Percentiles rank a stretch among this genome's conserved stretches.
phyloP scores from a whole-genome alignment of 257 asterid species.

The Ligustrum vulgare region DNA sequence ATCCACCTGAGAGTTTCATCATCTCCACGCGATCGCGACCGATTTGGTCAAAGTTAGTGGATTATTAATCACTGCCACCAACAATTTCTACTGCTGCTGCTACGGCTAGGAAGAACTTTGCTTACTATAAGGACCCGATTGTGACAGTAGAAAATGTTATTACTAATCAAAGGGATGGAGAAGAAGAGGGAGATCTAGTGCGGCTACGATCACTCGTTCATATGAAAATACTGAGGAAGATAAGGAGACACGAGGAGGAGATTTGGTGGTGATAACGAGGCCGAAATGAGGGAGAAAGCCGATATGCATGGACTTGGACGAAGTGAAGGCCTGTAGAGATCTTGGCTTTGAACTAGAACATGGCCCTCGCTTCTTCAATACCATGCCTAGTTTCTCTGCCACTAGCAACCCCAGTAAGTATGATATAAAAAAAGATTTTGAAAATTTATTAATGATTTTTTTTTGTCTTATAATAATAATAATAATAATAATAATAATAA shows the following conservation, averaged over 20 bases:
- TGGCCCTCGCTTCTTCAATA: not conserved
- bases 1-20: too few species aligned
- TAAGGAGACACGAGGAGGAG: not conserved
- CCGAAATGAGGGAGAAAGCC: conserved; percentile 17
- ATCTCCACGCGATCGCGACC: too few species aligned
- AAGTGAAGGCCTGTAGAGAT: conserved; percentile 20
- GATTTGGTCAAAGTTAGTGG: not conserved
- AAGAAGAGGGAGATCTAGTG: not conserved
- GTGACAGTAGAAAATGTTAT: too few species aligned
- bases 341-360: conserved; percentile 21
- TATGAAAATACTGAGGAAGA: not conserved
- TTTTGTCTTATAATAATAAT: too few species aligned
- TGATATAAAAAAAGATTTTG: not conserved
- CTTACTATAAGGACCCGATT: too few species aligned
- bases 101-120: too few species aligned
- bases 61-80: too few species aligned
- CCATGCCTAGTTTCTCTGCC: not conserved
- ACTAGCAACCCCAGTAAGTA: conserved; percentile 12
- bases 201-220: not conserved
- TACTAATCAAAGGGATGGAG: not conserved
- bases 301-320: conserved; percentile 20
- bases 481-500: too few species aligned
- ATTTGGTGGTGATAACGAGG: conserved; percentile 20
- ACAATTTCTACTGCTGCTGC: too few species aligned
- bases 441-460: too few species aligned